Evolutionary conservation across 805 yeast species (phyloP), one percentile per base, ranked within the genome.

Genomic region (Wickerhamiella sorbophila): DNA sequence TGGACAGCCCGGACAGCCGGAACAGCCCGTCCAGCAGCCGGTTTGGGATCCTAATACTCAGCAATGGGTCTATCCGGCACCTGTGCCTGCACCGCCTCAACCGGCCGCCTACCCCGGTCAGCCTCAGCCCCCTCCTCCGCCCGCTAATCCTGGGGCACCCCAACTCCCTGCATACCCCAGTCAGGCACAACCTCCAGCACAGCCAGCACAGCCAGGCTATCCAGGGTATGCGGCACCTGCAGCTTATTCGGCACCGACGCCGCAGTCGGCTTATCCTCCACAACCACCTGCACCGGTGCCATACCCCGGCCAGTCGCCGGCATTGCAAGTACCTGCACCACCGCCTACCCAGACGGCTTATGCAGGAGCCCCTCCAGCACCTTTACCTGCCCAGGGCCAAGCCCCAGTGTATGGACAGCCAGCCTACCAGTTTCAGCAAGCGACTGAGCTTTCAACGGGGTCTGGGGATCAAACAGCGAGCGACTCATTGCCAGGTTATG

Each of bases 281-380:
- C 39, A 19, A 12, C 42, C 37, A 22, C 43, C 35, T n/a, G 44
- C 31, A 6, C 44, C 33, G 18, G 39, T 33, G 37, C 39, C 41
- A n/a, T 40, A 33, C 5, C 44, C 38, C 18, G 33, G 18, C 35
- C 46, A 36, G 48, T 18, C 41, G 32, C 21, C 15, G 31, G 44
- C 27, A 38, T 22, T 8, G 24, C 29, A 10, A 4, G 33, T 18
- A 26, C 8, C 29, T 12, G 12, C 29, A 26, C 8, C 29, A 26
- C 12, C 12, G 12, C 8, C 8, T 8, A 38, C 2, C 26, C 41
- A 27, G 40, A 41, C 15, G 40, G 37, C 29, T 31, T 34, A 27
- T 27, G 33, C 49, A 49, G 14, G 50, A 33, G 21, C 33, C 39
- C 21, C 42, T 44, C 24, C 33, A 27, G 17, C 24, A 4, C n/a